Conservation (phyloP, 1,284 basidiomycete species). For the Xerocomus minutiporus region DNA sequence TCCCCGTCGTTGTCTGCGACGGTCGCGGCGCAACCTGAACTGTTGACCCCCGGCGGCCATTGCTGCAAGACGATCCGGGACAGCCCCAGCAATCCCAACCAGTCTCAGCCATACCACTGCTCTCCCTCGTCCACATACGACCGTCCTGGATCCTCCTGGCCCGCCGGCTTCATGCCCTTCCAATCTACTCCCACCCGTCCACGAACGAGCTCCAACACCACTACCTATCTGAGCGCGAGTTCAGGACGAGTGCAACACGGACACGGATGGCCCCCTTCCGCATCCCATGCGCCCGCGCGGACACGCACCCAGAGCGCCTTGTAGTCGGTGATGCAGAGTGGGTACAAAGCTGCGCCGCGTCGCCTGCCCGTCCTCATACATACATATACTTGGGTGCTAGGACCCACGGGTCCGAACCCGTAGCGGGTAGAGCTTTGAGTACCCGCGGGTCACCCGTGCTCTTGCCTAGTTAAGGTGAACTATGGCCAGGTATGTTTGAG, state of each 20-base stretch:
- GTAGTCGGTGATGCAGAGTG: too few species aligned
- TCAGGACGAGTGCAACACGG: background rate
- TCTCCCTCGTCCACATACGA: slow-evolving; percentile 5
- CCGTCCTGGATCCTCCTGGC: slow-evolving; percentile 6
- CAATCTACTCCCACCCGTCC: background rate
- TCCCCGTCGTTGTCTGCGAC: slow-evolving; percentile 13
- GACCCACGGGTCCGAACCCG: too few species aligned
- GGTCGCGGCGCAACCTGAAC: slow-evolving; percentile 18
- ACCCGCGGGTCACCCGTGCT: too few species aligned
- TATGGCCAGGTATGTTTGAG: too few species aligned
- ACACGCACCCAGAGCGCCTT: slow-evolving; percentile 15
- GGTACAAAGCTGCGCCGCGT: too few species aligned
- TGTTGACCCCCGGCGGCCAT: slow-evolving; percentile 31
- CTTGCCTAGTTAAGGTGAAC: too few species aligned
- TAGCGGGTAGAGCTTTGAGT: too few species aligned
- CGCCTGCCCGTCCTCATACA: too few species aligned
- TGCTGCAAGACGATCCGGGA: slow-evolving; percentile 20
- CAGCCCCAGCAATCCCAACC: background rate
- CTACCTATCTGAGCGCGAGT: background rate
- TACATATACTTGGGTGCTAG: too few species aligned
- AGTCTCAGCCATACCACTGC: slow-evolving; percentile 34
- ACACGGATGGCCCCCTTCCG: background rate
- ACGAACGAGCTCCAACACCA: background rate
- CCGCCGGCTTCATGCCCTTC: slow-evolving; percentile 19
- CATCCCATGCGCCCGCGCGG: background rate